phyloP scores from a whole-genome alignment of 1,284 basidiomycete genomes.

The Sparassis latifolia region DNA sequence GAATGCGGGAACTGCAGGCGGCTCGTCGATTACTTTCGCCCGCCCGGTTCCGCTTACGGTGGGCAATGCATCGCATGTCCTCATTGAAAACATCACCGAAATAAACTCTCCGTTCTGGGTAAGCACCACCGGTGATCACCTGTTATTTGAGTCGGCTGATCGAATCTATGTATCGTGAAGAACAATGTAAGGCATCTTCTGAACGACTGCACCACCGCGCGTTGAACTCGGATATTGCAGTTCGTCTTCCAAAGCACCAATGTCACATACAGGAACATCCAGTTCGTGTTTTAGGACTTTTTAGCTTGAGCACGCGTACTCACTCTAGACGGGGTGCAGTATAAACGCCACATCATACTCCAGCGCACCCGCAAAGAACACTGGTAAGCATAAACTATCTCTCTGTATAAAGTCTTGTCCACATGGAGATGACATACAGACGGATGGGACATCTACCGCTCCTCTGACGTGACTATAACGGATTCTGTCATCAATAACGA shows the following conservation, averaged over 20 bases:
- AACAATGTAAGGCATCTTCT: constrained; percentile 27
- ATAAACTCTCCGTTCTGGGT: constrained; percentile 47
- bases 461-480: constrained; percentile 41
- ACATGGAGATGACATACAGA: constrained; percentile 23
- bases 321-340: constrained; percentile 5
- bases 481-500: constrained; percentile 54
- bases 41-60: constrained; percentile 57
- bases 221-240: constrained; percentile 6
- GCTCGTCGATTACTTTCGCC: constrained; percentile 41
- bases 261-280: constrained; percentile 26
- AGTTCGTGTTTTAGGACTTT: constrained; percentile 11
- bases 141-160: not conserved
- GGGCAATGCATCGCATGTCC: constrained; percentile 49
- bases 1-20: constrained; percentile 34
- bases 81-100: constrained; percentile 45
- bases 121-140: not conserved
- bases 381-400: not conserved
- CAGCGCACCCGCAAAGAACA: constrained; percentile 5
- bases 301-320: not conserved
- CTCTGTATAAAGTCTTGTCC: not conserved
- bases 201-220: not conserved
- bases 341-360: constrained; percentile 25
- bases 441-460: constrained; percentile 61
- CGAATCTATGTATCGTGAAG: constrained; percentile 10
- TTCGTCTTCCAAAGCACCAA: constrained; percentile 29